Conservation (phyloP, 352 stramenopile genomes). For the Blastocystis sp. region DNA sequence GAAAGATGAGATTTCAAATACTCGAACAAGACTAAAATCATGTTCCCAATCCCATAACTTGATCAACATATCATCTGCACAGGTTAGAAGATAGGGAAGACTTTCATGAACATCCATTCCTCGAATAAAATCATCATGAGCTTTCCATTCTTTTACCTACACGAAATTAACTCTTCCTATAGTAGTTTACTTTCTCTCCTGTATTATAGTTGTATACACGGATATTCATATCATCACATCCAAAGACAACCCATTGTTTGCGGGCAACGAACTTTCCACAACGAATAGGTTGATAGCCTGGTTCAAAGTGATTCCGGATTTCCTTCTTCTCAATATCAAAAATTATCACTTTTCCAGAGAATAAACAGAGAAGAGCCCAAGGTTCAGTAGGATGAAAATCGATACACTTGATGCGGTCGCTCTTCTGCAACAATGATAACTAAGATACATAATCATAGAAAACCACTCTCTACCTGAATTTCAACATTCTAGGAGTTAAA, state of each 20-base stretch:
- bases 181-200: slow-evolving; percentile 83
- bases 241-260: slow-evolving; percentile 80
- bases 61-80: slow-evolving; percentile 94
- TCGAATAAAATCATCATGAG: slow-evolving; percentile 96
- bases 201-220: slow-evolving; percentile 99
- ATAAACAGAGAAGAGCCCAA: slow-evolving; percentile 91
- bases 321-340: slow-evolving; percentile 89
- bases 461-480: slow-evolving; percentile 1
- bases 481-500: slow-evolving; percentile 38
- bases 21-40: slow-evolving; percentile 19
- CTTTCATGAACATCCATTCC: slow-evolving; percentile 87
- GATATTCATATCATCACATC: slow-evolving; percentile 78
- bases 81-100: slow-evolving; percentile 87
- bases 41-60: slow-evolving; percentile 90
- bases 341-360: slow-evolving; percentile 94
- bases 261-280: slow-evolving; percentile 77
- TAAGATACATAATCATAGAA: neutral
- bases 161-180: neutral
- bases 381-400: slow-evolving; percentile 93
- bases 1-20: neutral
- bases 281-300: slow-evolving; percentile 86
- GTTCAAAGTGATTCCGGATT: slow-evolving; percentile 93
- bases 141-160: slow-evolving; percentile 81
- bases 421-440: slow-evolving; percentile 67
- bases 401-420: slow-evolving; percentile 94